A percentile compares a stretch with the other conserved stretches of the same genome.
phyloP scores from a whole-genome alignment of 306 rosid species.

The Morella rubra region DNA sequence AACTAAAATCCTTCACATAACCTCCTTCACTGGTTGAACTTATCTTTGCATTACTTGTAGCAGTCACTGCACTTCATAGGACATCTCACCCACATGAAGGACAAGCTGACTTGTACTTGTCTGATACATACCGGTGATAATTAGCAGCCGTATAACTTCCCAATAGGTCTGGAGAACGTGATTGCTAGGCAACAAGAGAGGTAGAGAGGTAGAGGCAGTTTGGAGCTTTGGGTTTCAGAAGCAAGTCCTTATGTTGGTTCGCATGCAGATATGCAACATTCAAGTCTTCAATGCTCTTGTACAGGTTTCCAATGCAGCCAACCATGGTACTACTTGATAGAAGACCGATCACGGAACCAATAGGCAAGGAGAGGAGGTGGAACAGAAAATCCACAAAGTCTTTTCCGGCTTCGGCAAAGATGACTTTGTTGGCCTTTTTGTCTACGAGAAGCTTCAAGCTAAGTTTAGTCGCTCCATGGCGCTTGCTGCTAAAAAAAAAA shows the following conservation, averaged over 20 bases:
- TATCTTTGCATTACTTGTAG: neutral
- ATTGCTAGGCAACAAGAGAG: too few species aligned
- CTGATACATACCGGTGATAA: neutral
- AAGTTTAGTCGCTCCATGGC: too few species aligned
- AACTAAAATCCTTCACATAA: too few species aligned
- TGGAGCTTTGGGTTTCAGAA: too few species aligned
- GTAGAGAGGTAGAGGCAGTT: too few species aligned
- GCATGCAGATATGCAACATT: slow-evolving; percentile 10
- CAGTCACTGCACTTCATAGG: neutral
- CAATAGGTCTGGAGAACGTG: neutral
- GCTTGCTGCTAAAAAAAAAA: too few species aligned
- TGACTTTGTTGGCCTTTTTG: neutral
- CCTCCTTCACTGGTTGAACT: slow-evolving; percentile 3
- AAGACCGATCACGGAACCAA: neutral
- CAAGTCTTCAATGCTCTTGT: neutral
- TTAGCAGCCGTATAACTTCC: neutral
- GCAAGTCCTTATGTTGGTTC: too few species aligned
- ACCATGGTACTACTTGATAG: neutral
- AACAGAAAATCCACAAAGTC: neutral
- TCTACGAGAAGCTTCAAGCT: neutral
- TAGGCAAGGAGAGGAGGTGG: neutral
- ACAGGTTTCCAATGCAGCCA: neutral
- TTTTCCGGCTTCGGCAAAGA: neutral
- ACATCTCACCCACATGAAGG: fast-evolving
- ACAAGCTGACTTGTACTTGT: neutral